phyloP scores from a whole-genome alignment of 2,329 filamentous ascomycete species.

The Lachnellula occidentalis region DNA sequence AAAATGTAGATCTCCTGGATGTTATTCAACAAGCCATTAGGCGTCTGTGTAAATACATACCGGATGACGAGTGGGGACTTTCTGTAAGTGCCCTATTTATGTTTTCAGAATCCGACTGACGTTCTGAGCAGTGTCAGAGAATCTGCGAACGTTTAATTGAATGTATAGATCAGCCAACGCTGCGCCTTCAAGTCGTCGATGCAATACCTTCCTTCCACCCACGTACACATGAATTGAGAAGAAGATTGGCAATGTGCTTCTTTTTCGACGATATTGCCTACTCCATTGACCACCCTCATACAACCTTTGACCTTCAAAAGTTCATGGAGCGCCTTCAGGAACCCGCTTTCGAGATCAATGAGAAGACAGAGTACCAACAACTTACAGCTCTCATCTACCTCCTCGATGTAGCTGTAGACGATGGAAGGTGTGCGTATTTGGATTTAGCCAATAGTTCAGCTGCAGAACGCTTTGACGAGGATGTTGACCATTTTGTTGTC shows the following conservation, averaged over 20 bases:
- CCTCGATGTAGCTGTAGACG: slow-evolving; percentile 70
- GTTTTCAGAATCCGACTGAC: slow-evolving; percentile 7
- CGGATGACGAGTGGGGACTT: slow-evolving; percentile 32
- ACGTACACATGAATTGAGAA: slow-evolving; percentile 54
- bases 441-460: slow-evolving; percentile 29
- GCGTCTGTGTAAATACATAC: slow-evolving; percentile 40
- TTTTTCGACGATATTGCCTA: slow-evolving; percentile 49
- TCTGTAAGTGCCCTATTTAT: slow-evolving; percentile 31
- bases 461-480: slow-evolving; percentile 58
- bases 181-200: slow-evolving; percentile 54
- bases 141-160: slow-evolving; percentile 43
- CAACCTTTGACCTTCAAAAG: slow-evolving; percentile 33
- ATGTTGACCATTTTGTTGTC: slow-evolving; percentile 61
- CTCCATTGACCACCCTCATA: slow-evolving; percentile 37
- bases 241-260: slow-evolving; percentile 60
- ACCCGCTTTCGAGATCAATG: slow-evolving; percentile 47
- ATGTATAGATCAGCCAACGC: slow-evolving; percentile 41
- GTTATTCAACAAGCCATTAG: slow-evolving; percentile 40
- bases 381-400: slow-evolving; percentile 61
- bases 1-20: slow-evolving; percentile 37
- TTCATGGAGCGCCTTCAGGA: slow-evolving; percentile 43
- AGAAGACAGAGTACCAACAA: slow-evolving; percentile 60
- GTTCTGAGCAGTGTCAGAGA: slow-evolving; percentile 40
- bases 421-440: slow-evolving; percentile 40
- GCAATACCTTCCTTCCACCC: slow-evolving; percentile 50